Conservation (phyloP, 441 rosid species). For the Gossypium aridum region DNA sequence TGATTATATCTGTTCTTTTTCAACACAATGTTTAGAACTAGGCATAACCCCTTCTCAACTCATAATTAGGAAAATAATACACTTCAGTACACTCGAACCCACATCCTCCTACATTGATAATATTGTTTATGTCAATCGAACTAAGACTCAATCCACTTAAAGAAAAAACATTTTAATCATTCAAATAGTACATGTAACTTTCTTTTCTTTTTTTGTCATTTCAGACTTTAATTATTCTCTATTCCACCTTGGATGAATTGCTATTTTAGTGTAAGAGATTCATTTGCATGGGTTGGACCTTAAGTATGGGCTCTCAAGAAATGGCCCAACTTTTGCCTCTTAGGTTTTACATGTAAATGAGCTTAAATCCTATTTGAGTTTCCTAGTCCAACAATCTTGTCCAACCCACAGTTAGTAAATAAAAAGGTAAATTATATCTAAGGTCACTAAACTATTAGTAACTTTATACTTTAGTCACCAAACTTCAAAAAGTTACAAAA, state of each 20-base stretch:
- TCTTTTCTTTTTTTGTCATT: not conserved
- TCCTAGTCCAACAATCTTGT: not conserved
- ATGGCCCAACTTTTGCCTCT: not conserved
- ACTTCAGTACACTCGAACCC: no score
- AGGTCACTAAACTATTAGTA: no score
- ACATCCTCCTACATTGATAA: no score
- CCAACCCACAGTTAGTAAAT: not conserved
- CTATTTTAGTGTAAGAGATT: not conserved
- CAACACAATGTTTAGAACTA: no score
- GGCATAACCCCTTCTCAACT: no score
- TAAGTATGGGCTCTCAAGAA: not conserved
- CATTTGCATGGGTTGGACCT: not conserved
- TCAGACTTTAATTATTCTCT: not conserved
- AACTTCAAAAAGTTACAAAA: no score
- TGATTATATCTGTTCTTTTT: no score
- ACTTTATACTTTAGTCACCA: no score
- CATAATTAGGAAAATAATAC: no score
- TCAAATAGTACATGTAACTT: no score
- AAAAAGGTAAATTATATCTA: not conserved
- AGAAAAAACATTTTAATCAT: no score
- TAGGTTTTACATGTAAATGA: not conserved
- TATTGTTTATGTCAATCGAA: accelerated
- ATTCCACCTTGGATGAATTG: not conserved
- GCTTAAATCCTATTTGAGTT: not conserved
- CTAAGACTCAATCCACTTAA: no score